Conservation (phyloP, 169 alveolate species). For the Besnoitia besnoiti region DNA sequence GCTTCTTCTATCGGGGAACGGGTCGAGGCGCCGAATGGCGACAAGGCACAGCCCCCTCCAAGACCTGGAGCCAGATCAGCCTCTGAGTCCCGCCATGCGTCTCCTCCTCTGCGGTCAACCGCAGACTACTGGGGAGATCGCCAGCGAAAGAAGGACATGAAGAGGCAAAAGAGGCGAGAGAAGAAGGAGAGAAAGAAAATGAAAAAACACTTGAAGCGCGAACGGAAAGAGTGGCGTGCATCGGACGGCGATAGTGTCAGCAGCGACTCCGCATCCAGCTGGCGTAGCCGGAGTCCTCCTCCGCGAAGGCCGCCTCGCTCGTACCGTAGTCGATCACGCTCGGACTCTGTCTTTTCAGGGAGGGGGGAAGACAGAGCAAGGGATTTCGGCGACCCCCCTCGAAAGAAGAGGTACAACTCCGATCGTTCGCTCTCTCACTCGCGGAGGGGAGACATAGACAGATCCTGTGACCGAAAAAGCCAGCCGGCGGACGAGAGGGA, state of each 20-base stretch:
- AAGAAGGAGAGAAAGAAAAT: slow-evolving; percentile 17
- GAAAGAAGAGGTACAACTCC: not conserved
- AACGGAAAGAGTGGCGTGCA: not conserved
- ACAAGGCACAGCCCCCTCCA: not conserved
- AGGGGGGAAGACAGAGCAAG: not conserved
- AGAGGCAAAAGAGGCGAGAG: not conserved
- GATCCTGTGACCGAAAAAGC: not conserved
- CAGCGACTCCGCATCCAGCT: not conserved
- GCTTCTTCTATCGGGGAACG: not conserved
- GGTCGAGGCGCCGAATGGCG: not conserved
- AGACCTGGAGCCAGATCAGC: not conserved
- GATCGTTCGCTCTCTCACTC: too few relatives aligned
- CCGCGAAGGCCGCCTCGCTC: not conserved
- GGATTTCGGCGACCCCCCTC: not conserved
- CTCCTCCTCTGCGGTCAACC: not conserved
- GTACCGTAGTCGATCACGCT: not conserved
- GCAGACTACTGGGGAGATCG: not conserved
- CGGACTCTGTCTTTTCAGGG: not conserved
- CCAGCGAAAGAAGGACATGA: not conserved
- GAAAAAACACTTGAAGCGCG: not conserved
- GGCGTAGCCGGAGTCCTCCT: not conserved
- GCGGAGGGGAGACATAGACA: not conserved
- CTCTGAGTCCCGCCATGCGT: not conserved
- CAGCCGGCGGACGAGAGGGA: too few relatives aligned
- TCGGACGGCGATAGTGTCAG: not conserved